Base-by-base conservation (phyloP, 345 rosid genomes). In the Brassica nigra region DNA sequence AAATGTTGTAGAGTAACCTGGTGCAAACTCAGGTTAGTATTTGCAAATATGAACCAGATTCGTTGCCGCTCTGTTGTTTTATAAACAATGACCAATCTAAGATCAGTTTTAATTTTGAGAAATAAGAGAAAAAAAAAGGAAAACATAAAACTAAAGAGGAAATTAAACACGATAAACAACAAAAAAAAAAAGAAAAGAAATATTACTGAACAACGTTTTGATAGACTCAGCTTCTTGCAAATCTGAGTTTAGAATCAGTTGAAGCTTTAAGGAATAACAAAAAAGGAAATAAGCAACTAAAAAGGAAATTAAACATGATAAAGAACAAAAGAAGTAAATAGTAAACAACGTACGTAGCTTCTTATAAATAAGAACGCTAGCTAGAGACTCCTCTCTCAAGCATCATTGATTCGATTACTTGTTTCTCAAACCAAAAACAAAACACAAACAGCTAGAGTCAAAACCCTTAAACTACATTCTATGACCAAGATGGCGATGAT, bases 1-100 rank as follows among this genome's bases (percentile, higher is more conserved):
- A 80, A 93, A 91, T 91, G 89, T 88, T 59, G 82, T 37, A 3
- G 59, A 78, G 83, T 93, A 91, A 16, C 94, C 94, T 2, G 16
- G 64, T 68, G 92, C 97, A 84, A 83, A 91, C 70, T 77, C 64
- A 57, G 93, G 87, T n/a, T n/a, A n/a, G n/a, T n/a, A n/a, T n/a
- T n/a, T n/a, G n/a, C n/a, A n/a, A n/a, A n/a, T n/a, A n/a, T n/a
- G n/a, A n/a, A n/a, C n/a, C 55, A 47, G 7, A 47, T 14, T 16
- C 18, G 0, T 52, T 52, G 8, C 20, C 20, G 20, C 8, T 15
- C 6, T 4, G 16, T n/a, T 52, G 18, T 8, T 12, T 12, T 52
- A 52, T 52, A 52, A 52, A 52, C 8, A 15, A 3, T 15, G 58
- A 6, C 58, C 58, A 15, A 52, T 52, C 58, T 47, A 47, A 14